These are phyloP conservation scores for Colletotrichum phormii DNA, from an alignment of 2,329 filamentous ascomycete genomes.

Conservation along the genomic window DNA sequence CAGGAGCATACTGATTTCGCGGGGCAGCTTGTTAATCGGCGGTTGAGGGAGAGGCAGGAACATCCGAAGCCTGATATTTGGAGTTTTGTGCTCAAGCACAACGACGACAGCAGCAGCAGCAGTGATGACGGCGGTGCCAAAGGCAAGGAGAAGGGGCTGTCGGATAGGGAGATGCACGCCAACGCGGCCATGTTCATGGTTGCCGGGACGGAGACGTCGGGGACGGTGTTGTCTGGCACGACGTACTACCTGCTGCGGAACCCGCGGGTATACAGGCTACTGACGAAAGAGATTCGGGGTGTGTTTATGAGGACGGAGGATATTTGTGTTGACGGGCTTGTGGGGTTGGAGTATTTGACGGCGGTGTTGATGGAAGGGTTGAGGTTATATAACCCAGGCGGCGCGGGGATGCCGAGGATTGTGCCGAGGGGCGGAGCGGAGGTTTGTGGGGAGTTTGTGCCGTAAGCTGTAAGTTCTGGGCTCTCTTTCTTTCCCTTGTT, in stretches of 20 bases:
- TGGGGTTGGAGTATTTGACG: conserved; percentile 50
- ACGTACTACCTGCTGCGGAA: conserved; percentile 53
- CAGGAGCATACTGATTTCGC: conserved; percentile 28
- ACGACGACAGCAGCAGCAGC: background rate
- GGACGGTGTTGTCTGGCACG: conserved; percentile 53
- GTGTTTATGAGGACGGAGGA: conserved; percentile 49
- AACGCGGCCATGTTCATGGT: conserved; percentile 42
- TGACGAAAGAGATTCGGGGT: conserved; percentile 53
- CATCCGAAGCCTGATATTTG: conserved; percentile 34
- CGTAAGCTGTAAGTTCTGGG: conserved; percentile 46
- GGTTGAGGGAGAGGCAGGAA: background rate
- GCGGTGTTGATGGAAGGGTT: conserved; percentile 56
- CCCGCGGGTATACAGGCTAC: conserved; percentile 42
- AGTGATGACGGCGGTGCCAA: background rate
- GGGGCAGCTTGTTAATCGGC: conserved; percentile 22
- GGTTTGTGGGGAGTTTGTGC: conserved; percentile 46
- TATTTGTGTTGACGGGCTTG: conserved; percentile 49
- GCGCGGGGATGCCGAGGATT: conserved; percentile 40
- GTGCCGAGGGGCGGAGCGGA: conserved; percentile 47
- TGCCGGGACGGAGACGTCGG: conserved; percentile 59
- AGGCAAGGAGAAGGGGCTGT: background rate
- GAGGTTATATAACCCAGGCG: conserved; percentile 46
- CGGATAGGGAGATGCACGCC: conserved; percentile 21
- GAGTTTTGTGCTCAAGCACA: conserved; percentile 22
- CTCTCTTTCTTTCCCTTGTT: no score